phyloP scores from a whole-genome alignment of 257 asterid genomes.

The Thymus quinquecostatus region DNA sequence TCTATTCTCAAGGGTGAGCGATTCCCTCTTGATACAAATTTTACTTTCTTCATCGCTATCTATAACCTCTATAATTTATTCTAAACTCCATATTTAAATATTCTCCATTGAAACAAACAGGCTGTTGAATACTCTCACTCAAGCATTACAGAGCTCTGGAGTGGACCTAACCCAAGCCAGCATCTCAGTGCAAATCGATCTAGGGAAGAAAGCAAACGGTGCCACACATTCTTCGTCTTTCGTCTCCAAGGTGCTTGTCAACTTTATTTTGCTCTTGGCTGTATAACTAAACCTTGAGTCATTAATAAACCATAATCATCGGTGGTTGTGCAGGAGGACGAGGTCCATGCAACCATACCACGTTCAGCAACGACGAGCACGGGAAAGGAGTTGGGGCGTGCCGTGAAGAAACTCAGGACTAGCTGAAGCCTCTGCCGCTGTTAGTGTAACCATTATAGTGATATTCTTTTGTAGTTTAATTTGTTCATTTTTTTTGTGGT shows the following conservation, averaged over 20 bases:
- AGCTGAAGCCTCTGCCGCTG: constrained; percentile 46
- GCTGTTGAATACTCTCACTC: constrained; percentile 74
- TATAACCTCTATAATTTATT: not conserved
- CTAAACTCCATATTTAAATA: not conserved
- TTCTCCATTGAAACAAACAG: constrained; percentile 40
- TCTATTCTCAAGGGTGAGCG: constrained; percentile 81
- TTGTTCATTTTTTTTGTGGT: constrained; percentile 40
- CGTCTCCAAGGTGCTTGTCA: constrained; percentile 51
- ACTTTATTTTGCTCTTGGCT: not conserved
- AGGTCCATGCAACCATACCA: constrained; percentile 38
- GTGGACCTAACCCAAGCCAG: constrained; percentile 81
- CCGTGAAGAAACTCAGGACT: constrained; percentile 68
- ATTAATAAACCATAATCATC: not conserved
- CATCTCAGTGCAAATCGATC: constrained; percentile 87
- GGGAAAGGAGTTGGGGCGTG: constrained; percentile 57
- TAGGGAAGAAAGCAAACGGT: constrained; percentile 64
- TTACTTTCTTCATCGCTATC: not conserved
- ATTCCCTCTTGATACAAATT: not conserved
- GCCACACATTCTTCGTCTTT: constrained; percentile 46
- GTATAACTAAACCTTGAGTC: not conserved
- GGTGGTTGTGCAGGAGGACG: constrained; percentile 46
- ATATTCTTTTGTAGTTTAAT: constrained; percentile 51
- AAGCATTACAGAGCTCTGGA: constrained; percentile 85
- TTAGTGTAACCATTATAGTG: constrained; percentile 41
- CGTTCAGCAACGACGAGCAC: constrained; percentile 44